Base-by-base conservation (phyloP, 192 early-diverging fungal species). In the Funneliformis mosseae region DNA sequence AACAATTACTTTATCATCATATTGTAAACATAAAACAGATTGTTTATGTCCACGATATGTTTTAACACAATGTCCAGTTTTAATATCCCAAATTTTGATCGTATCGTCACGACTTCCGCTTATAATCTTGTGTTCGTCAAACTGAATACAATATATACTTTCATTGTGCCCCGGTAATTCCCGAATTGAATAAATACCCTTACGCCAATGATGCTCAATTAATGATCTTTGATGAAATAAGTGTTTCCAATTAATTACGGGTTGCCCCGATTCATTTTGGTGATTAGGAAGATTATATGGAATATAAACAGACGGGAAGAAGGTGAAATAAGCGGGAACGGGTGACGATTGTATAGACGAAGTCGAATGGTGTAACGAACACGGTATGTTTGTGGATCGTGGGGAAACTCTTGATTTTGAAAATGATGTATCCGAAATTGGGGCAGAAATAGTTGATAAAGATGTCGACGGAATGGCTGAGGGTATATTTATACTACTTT, bases 21-120 rank as follows among this genome's bases (percentile, higher is more conserved):
- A 96, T 71, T 97, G 96, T 23, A 98, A 86, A 75, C 96, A 97
- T 62, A 97, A 86, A 10, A 98, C 96, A 42, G 93, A 95, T 10
- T 90, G 94, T 3, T 73, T 71, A 83, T 98, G 96, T 14, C 92
- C 92, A 8, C 46, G 55, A 63, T 95, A 89, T 5, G 95, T 95
- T 39, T 86, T 83, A 28, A 88, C 81, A 72, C 88, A 89, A 69
- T 72, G 63, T 0, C 88, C 87, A 7, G 92, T 88, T 18, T 85
- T 78, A 50, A 93, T 84, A 81, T 96, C 92, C 94, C 95, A 97
- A 33, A 96, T 80, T 82, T 94, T 94, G 83, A 92, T 89, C 7
- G 87, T 88, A 46, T 88, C 80, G 69, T 95, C 94, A 18, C 93
- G 87, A 66, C 91, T 92, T 4, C 93, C 94, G 0, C 91, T 93